Conservation (phyloP, 2,329 filamentous ascomycete species). For the Botryotinia narcissicola region DNA sequence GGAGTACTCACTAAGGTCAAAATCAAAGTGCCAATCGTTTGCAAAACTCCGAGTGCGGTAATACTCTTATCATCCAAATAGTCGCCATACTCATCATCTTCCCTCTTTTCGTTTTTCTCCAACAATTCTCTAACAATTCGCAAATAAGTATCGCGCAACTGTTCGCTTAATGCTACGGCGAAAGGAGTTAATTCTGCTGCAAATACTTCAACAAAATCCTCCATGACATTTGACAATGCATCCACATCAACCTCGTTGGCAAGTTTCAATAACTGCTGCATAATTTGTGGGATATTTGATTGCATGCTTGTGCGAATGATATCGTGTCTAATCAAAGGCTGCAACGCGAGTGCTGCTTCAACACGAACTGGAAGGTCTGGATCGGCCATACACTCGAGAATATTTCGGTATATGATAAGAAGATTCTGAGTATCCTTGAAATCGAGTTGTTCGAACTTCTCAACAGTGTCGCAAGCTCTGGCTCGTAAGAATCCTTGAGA, state of each 20-base stretch:
- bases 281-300: slow-evolving; percentile 95
- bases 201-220: slow-evolving; percentile 98
- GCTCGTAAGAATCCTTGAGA: slow-evolving; percentile 88
- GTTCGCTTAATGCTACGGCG: slow-evolving; percentile 91
- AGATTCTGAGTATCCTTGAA: slow-evolving; percentile 97
- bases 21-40: slow-evolving; percentile 96
- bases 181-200: slow-evolving; percentile 96
- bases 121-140: slow-evolving; percentile 89
- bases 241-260: slow-evolving; percentile 98
- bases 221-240: slow-evolving; percentile 97
- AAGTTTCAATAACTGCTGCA: slow-evolving; percentile 96
- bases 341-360: slow-evolving; percentile 87
- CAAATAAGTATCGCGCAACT: slow-evolving; percentile 92
- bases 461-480: slow-evolving; percentile 92
- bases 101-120: slow-evolving; percentile 77
- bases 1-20: slow-evolving; percentile 95
- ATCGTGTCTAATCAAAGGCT: slow-evolving; percentile 93
- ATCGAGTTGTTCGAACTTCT: slow-evolving; percentile 96
- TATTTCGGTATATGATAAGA: slow-evolving; percentile 93
- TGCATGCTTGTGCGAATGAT: slow-evolving; percentile 95
- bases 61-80: slow-evolving; percentile 98
- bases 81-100: slow-evolving; percentile 78
- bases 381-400: slow-evolving; percentile 95
- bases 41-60: slow-evolving; percentile 89
- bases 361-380: slow-evolving; percentile 90